Base-by-base conservation (phyloP, 345 rosid genomes). In the Boechera stricta region DNA sequence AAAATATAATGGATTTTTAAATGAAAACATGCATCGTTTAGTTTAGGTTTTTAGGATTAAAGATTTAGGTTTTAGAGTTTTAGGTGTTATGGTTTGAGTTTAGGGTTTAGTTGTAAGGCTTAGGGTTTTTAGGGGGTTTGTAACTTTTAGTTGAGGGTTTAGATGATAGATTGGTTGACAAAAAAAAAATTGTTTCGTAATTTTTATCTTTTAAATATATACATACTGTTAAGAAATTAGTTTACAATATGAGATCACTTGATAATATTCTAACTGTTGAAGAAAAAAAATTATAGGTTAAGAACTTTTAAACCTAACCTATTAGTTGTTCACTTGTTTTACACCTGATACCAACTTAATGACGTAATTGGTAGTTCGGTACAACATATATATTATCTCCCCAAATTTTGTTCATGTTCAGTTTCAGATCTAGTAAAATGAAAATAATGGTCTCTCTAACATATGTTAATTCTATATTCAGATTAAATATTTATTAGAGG, bases 381-480 rank as follows among this genome's bases (percentile, higher is more conserved):
- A 32, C 58, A 66, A 67, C 5, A 35, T 16, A 16, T n/a, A 61
- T 38, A 52, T 45, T 45, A 15, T 45, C 7, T 45, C 16, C 5
- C 15, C 9, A 47, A 47, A 33, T 47, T 60, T 33, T 21, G 56
- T 71, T 71, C 47, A 35, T 47, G 21, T 33, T 48, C 59, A 48
- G 10, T 15, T 33, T 59, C 57, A 35, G 51, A 49, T 51, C n/a
- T n/a, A 35, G 11, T 47, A 31, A 47, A 15, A 32, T 13, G 0
- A 59, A 71, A 71, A 21, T 8, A 6, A 44, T 5, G 41, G 7
- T 44, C n/a, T 44, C 13, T 67, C 42, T 51, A 58, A 44, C 48
- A 13, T 7, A 21, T 1, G 1, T 21, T 21, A 35, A 51, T 8
- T 53, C 16, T 38, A 28, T 28, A 38, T 13, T 53, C n/a, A 53